Evolutionary conservation across 2,329 filamentous ascomycete genomes (phyloP).

Genomic region (Fusarium albosuccineum): DNA sequence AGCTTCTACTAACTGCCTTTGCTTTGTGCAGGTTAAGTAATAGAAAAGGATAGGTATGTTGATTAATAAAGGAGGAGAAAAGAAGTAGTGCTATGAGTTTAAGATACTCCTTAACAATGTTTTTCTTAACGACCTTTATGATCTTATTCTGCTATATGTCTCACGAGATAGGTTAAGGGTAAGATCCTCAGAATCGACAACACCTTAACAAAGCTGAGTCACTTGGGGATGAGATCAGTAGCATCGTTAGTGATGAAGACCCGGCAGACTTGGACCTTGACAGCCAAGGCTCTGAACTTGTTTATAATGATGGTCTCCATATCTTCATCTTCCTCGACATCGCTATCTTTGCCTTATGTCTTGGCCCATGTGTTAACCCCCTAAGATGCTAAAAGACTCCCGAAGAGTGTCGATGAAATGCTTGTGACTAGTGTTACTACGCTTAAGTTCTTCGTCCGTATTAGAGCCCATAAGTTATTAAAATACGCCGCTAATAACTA

Average conservation of each 20-base stretch:
- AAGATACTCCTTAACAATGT: slow-evolving; percentile 99
- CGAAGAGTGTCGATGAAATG: slow-evolving; percentile 58
- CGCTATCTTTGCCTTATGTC: slow-evolving; percentile 27
- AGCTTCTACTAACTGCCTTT: no score
- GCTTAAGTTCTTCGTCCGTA: slow-evolving; percentile 51
- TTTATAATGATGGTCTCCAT: slow-evolving; percentile 30
- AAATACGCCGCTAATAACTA: slow-evolving; percentile 47
- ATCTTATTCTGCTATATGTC: slow-evolving; percentile 99
- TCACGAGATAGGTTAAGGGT: slow-evolving; percentile 99
- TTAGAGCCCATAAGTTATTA: slow-evolving; percentile 48
- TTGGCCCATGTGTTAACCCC: slow-evolving; percentile 47
- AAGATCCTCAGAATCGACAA: slow-evolving; percentile 99
- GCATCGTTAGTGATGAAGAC: slow-evolving; percentile 99
- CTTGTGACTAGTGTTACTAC: slow-evolving; percentile 56
- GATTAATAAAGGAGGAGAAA: no score
- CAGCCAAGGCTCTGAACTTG: slow-evolving; percentile 27
- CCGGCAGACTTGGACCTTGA: slow-evolving; percentile 73
- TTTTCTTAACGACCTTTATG: slow-evolving; percentile 99
- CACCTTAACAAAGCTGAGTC: slow-evolving; percentile 99
- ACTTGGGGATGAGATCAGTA: slow-evolving; percentile 98
- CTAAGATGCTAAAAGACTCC: slow-evolving; percentile 52
- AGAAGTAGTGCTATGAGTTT: no score
- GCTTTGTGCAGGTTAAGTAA: no score
- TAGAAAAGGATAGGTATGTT: no score
- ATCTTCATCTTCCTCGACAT: slow-evolving; percentile 39